Evolutionary conservation across 2,329 filamentous ascomycete species (phyloP), one percentile per base, ranked within the genome.

Genomic region (Leptographium wingfieldii): DNA sequence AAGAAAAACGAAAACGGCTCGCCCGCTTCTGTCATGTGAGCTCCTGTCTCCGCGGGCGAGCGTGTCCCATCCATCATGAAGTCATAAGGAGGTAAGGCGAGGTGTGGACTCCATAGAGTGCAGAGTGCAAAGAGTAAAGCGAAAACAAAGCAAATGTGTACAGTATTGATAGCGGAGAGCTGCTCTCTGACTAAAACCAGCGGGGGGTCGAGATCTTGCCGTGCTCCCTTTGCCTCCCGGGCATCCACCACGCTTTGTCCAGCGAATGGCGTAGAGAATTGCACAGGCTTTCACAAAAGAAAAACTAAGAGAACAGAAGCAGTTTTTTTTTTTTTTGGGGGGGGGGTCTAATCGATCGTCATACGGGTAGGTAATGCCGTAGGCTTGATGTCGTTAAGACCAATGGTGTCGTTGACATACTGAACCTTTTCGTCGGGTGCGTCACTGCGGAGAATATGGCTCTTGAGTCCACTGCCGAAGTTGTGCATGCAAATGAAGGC

Each of bases 401-500:
- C 77, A 69, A 83, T 81, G 52, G 80, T 81, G 69, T 80, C 79
- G 38, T 73, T 71, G 60, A 82, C 80, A 43, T 61, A 64, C 33
- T 77, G 75, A 7, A 33, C n/a, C 72, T 81, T 82, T 70, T 84
- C 80, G 55, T 79, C 74, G 52, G 76, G 71, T 55, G 72, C 71
- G 57, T 70, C 71, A 49, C 71, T 70, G 68, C 79, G 80, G 66
- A 84, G 80, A 61, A 99, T 82, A 70, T 97, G 92, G 11, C 85
- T 85, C 77, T 95, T 96, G 62, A 99, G 78, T 10, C 94, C 94
- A 65, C 86, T 86, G 72, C 87, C 83, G 74, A 97, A 99, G 76
- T 97, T 97, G 72, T 81, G 76, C 73, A 90, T 92, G 79, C 92
- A 97, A 67, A 92, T 79, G 68, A 88, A 84, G 48, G 90, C 92